Evolutionary conservation across 108 stramenopile species (phyloP), one percentile per base, ranked within the genome.

Genomic region (Cyclotella kingstonii): DNA sequence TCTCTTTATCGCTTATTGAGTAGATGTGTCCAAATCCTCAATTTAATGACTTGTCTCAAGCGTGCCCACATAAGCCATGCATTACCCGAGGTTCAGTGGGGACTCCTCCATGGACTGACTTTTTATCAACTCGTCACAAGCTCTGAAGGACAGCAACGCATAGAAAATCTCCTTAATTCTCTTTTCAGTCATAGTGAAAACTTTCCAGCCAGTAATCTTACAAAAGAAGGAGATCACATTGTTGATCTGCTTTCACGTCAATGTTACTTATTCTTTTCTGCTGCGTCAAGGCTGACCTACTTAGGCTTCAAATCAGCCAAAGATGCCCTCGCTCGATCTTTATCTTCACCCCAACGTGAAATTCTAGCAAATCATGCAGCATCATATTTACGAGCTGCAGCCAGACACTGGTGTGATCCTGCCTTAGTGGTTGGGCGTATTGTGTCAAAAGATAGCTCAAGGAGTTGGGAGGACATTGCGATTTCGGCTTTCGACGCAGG

Each of bases 241-340:
- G 86, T 86, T 0, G 57, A 77, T 10, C 44, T 66, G 23, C 78
- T 95, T 11, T 80, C 87, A 22, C 34, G 62, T 4, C 80, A 90
- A 34, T 91, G 91, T 54, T 95, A 89, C 62, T 86, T 89, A n/a
- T 95, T 78, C 70, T 95, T 95, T 63, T 88, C 90, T 21, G 63
- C 84, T 22, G 89, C 83, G 1, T 82, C 87, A 14, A 68, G 87
- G 14, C 84, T 84, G 43, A 82, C 90, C 7, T 95, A 87, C 59
- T 47, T 81, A 26, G 94, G 94, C 15, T 90, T 95, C 63, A 71
- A 83, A 52, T 52, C 63, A 31, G 90, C 88, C 14, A 58, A 78
- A 22, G 82, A 81, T 47, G 93, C 90, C 7, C 60, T 81, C 8
- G 44, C 77, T 7, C 45, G 63, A 14, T 74, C 79, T 36, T 17